These are phyloP conservation scores for Thraustochytrium striatum DNA, from an alignment of 352 stramenopile species.

Conservation along the genomic window DNA sequence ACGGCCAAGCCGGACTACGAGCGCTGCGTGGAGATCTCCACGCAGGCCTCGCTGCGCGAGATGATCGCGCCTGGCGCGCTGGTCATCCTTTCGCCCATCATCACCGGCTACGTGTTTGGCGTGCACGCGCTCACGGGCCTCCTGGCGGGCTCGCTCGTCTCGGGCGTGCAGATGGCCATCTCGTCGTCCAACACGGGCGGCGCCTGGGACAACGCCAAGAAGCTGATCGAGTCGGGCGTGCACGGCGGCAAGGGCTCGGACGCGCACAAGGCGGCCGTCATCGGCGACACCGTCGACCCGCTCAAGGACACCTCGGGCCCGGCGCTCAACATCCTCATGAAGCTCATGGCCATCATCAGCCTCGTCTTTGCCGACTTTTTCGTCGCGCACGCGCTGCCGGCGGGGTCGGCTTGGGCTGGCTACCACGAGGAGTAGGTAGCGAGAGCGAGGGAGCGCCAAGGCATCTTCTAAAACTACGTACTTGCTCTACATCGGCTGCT, in stretches of 20 bases:
- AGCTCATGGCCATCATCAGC: conserved; percentile 98
- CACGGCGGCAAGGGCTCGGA: conserved; percentile 82
- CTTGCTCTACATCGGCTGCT: no score
- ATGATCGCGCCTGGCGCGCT: conserved; percentile 97
- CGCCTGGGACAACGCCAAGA: conserved; percentile 99
- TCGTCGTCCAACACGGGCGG: conserved; percentile 98
- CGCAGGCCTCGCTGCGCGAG: conserved; percentile 89
- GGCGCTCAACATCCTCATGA: conserved; percentile 99
- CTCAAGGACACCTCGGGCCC: conserved; percentile 99
- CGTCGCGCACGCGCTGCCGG: conserved; percentile 76
- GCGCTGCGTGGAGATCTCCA: conserved; percentile 98
- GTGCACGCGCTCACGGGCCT: conserved; percentile 94
- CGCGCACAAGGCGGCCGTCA: conserved; percentile 94
- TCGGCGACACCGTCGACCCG: conserved; percentile 98
- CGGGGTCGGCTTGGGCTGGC: conserved; percentile 43
- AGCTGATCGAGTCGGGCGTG: conserved; percentile 78
- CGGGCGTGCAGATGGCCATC: conserved; percentile 95
- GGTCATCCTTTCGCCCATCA: conserved; percentile 95
- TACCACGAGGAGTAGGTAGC: no score
- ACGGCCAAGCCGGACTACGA: conserved; percentile 77
- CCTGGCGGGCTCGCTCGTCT: conserved; percentile 90
- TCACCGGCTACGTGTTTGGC: conserved; percentile 96
- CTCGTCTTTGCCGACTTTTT: conserved; percentile 99
- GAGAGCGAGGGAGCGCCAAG: no score
- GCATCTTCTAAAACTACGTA: no score